Evolutionary conservation across 306 rosid genomes (phyloP).

Genomic region (barrel medic (Medicago truncatula)): MtrunA17r5.0-ANR NC_053046.1:36472001-36472500

Average conservation of each 20-base stretch:
- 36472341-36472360: no score
- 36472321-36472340: no score
- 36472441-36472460: no score
- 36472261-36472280: constrained; percentile 9
- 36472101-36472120: constrained; percentile 66
- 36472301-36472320: no score
- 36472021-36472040: constrained; percentile 52
- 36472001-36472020: not conserved
- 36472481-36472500: no score
- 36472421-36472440: no score
- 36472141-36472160: constrained; percentile 48
- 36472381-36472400: no score
- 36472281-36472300: not conserved
- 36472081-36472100: constrained; percentile 49
- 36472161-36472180: constrained; percentile 65
- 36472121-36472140: constrained; percentile 57
- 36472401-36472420: no score
- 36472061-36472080: constrained; percentile 67
- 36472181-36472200: constrained; percentile 62
- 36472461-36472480: no score
- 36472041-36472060: constrained; percentile 54
- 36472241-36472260: not conserved
- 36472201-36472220: constrained; percentile 26
- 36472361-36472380: no score
- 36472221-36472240: constrained; percentile 42